phyloP scores from a whole-genome alignment of 2,329 filamentous ascomycete genomes.

The Trichoderma arundinaceum region DNA sequence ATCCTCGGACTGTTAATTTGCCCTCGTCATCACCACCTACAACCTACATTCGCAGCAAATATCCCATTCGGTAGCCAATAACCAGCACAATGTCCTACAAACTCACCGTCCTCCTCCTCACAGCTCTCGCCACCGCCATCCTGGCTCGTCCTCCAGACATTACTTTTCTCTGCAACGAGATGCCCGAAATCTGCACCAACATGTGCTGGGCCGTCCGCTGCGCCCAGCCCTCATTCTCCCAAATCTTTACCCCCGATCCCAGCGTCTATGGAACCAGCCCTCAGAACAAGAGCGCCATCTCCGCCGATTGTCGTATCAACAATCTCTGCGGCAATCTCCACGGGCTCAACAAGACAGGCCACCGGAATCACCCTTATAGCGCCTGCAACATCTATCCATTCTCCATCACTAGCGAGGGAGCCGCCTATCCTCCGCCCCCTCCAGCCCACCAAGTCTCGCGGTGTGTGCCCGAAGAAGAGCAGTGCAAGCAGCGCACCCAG shows the following conservation, averaged over 20 bases:
- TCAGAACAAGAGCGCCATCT: constrained; percentile 15
- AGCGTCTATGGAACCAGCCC: constrained; percentile 2
- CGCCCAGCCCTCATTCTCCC: constrained; percentile 33
- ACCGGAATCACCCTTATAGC: constrained; percentile 26
- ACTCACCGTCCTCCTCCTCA: constrained; percentile 1
- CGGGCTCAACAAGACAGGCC: constrained; percentile 31
- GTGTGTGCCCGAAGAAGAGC: constrained; percentile 34
- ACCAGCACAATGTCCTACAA: constrained; percentile 18
- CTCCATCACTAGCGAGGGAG: constrained; percentile 29
- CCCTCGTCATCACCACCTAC: not conserved
- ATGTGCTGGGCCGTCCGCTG: constrained; percentile 38
- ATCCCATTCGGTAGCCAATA: not conserved
- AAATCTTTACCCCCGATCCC: constrained; percentile 32
- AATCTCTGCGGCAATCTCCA: constrained; percentile 32
- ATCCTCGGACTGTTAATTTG: not conserved
- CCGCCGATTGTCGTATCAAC: constrained; percentile 31
- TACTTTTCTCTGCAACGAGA: constrained; percentile 34
- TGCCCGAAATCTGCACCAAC: constrained; percentile 37
- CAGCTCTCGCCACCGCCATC: not conserved
- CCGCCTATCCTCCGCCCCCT: constrained; percentile 11
- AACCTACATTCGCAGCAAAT: not conserved
- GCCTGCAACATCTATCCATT: constrained; percentile 37
- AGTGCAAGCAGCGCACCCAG: constrained; percentile 29
- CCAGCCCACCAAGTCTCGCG: constrained; percentile 34
- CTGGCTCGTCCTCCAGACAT: constrained; percentile 34